These are phyloP conservation scores for Fraxinus dipetala DNA, from an alignment of 305 asterid species.

Conservation along the genomic window DNA sequence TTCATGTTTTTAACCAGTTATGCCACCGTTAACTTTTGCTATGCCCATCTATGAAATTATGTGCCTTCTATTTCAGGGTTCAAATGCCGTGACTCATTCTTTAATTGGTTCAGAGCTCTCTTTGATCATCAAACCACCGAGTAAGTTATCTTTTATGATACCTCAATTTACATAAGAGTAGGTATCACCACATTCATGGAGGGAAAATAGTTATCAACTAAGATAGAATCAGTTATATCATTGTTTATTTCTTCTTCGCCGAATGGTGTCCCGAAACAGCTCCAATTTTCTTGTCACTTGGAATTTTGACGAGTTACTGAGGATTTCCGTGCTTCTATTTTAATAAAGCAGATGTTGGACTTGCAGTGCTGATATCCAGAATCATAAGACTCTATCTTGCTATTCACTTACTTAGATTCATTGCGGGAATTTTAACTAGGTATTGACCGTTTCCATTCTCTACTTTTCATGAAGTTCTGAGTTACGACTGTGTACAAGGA, in stretches of 20 bases:
- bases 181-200: background rate
- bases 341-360: background rate
- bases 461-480: background rate
- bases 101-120: constrained; percentile 18
- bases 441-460: background rate
- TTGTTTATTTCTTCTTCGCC: background rate
- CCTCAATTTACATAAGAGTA: background rate
- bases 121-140: constrained; percentile 16
- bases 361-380: background rate
- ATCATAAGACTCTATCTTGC: background rate
- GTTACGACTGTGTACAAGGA: background rate
- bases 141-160: constrained; percentile 23
- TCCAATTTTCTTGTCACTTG: background rate
- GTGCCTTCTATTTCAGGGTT: constrained; percentile 28
- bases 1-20: background rate
- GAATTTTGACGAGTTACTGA: background rate
- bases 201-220: background rate
- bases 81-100: background rate
- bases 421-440: background rate
- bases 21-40: background rate
- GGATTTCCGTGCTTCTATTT: background rate
- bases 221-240: background rate
- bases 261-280: background rate
- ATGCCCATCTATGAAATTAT: constrained; percentile 8
- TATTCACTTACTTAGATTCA: background rate